Evolutionary conservation across 2,329 filamentous ascomycete species (phyloP), one percentile per base, ranked within the genome.

Genomic region (Colletotrichum falcatum): DNA sequence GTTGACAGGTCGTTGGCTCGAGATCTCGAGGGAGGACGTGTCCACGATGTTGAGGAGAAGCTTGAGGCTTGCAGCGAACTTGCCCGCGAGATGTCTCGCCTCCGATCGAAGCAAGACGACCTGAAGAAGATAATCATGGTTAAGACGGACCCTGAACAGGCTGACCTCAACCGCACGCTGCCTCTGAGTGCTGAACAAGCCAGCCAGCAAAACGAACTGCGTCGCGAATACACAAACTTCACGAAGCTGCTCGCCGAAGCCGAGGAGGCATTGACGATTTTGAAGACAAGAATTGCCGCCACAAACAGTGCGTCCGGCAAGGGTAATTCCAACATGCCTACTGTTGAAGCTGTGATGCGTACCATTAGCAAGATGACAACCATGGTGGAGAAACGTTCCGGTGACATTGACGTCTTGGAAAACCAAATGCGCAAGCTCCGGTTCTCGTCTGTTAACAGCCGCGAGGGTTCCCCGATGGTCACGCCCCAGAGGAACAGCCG

Each of bases 321-420:
- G 66, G 78, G 78, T 1, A 79, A 77, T 28, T 77, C 80, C 14
- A 85, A 86, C 61, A 88, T 91, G 5, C 96, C 96, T 0, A 98
- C 95, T 0, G 93, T 98, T 12, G 96, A 98, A 75, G 94, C 94
- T 0, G 93, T 99, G 26, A 91, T 95, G 74, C 93, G 93, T 70
- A 99, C 96, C 1, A 97, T 99, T 74, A 86, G 86, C 68, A 97
- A 96, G 78, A 95, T 99, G 92, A 98, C 95, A 42, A 88, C 86
- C 70, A 95, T 98, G 91, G 93, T 93, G 0, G 94, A 98, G 84
- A 94, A 94, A 82, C 93, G 94, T 78, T 96, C 93, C 77, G 93
- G 92, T 68, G 95, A 98, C 76, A 90, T 99, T 62, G 94, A 97
- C 78, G 89, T 97, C 8, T 86, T 98, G 39, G 96, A 98, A 81